These are phyloP conservation scores for Vanrija pseudolonga DNA, from an alignment of 1,284 basidiomycete species.

Conservation along the genomic window DNA sequence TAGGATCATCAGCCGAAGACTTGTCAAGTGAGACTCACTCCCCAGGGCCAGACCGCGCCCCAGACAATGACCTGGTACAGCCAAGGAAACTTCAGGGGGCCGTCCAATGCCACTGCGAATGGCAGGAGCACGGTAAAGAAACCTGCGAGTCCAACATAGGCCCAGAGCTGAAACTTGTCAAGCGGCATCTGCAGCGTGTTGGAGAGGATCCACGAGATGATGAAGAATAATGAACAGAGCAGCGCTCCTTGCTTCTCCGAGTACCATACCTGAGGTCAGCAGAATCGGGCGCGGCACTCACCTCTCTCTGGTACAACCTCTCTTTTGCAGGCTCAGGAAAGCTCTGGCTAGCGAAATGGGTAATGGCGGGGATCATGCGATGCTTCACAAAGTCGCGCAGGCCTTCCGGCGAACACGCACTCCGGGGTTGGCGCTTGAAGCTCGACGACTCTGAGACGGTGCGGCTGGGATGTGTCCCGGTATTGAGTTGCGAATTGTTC, in stretches of 20 bases:
- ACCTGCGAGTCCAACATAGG: constrained; percentile 33
- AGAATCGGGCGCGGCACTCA: constrained; percentile 11
- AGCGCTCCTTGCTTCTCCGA: constrained; percentile 36
- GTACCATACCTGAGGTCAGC: constrained; percentile 31
- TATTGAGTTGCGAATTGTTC: constrained; percentile 13
- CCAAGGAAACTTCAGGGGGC: neutral
- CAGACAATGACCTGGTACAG: constrained; percentile 1
- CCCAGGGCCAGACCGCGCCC: constrained; percentile 2
- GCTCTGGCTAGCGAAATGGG: constrained; percentile 37
- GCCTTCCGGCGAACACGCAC: neutral
- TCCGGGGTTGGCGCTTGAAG: neutral
- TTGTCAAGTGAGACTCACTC: too few species aligned
- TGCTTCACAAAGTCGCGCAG: constrained; percentile 23
- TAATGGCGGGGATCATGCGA: constrained; percentile 21
- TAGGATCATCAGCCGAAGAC: too few species aligned
- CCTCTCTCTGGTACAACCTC: constrained; percentile 40
- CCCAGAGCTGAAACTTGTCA: constrained; percentile 25
- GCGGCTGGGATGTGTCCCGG: too few species aligned
- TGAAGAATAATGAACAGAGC: constrained; percentile 29
- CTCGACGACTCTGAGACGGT: too few species aligned
- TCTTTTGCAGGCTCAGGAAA: constrained; percentile 42
- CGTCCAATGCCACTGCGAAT: constrained; percentile 33
- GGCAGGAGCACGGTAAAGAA: constrained; percentile 34
- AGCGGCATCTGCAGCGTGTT: constrained; percentile 20
- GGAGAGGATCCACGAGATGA: constrained; percentile 40